phyloP scores from a whole-genome alignment of 2,329 filamentous ascomycete species.

The Venturiaceae sp. region DNA sequence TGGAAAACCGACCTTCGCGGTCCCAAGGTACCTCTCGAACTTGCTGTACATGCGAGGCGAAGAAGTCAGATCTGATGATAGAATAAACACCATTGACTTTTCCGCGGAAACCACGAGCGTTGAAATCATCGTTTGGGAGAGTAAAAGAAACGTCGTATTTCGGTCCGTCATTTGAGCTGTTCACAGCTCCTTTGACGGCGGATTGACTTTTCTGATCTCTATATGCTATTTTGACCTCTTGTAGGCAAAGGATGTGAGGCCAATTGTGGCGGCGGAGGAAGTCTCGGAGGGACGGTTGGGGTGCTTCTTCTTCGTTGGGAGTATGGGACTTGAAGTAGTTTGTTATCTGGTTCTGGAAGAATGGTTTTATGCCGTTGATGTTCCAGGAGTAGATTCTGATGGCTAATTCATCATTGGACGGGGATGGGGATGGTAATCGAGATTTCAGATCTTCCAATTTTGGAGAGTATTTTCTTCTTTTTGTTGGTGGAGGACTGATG shows the following conservation, averaged over 20 bases:
- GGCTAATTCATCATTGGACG: conserved; percentile 6
- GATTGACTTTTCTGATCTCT: conserved; percentile 28
- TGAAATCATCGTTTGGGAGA: conserved; percentile 38
- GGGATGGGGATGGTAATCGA: neutral
- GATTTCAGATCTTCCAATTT: neutral
- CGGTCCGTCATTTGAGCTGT: conserved; percentile 18
- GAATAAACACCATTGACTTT: conserved; percentile 44
- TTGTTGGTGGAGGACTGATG: conserved; percentile 18
- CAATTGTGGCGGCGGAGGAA: conserved; percentile 35
- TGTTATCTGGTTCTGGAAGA: conserved; percentile 30
- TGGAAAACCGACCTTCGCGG: conserved; percentile 39
- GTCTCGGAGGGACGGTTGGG: conserved; percentile 23
- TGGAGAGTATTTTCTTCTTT: conserved; percentile 13
- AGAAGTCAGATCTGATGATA: conserved; percentile 37
- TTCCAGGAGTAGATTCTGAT: conserved; percentile 38
- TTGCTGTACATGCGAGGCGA: conserved; percentile 14
- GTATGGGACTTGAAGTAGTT: conserved; percentile 22
- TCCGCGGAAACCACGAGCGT: conserved; percentile 39
- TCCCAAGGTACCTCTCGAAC: conserved; percentile 40
- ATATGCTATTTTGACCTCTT: conserved; percentile 40
- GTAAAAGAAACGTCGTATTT: conserved; percentile 35
- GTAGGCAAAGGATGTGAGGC: conserved; percentile 35
- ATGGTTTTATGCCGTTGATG: conserved; percentile 36
- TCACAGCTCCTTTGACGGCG: conserved; percentile 29
- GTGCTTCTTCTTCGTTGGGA: conserved; percentile 7